Conservation (phyloP, 73 alveolate genomes). For the Uronychia binucleata region DNA sequence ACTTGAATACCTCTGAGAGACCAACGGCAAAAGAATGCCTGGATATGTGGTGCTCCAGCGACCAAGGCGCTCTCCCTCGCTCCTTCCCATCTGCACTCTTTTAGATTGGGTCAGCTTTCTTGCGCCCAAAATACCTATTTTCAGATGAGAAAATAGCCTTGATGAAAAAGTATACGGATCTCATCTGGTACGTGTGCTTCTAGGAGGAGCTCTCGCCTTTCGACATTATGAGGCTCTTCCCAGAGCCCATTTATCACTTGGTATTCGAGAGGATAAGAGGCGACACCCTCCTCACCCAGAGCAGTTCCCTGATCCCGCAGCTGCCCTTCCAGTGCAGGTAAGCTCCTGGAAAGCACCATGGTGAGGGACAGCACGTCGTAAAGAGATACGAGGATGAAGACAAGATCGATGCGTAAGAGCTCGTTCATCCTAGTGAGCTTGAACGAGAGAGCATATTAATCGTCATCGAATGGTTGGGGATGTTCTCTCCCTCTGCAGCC, state of each 20-base stretch:
- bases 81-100: slow-evolving; percentile 39
- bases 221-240: slow-evolving; percentile 12
- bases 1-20: slow-evolving; percentile 72
- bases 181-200: slow-evolving; percentile 48
- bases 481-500: slow-evolving; percentile 20
- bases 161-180: slow-evolving; percentile 41
- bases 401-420: too few species aligned
- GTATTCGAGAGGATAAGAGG: slow-evolving; percentile 46
- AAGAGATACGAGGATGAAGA: too few species aligned
- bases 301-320: too few species aligned
- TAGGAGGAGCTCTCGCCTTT: slow-evolving; percentile 32
- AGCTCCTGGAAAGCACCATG: too few species aligned
- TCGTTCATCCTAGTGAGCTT: neutral
- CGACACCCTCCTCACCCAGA: slow-evolving; percentile 26
- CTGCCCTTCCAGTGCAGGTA: too few species aligned
- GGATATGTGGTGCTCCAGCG: slow-evolving; percentile 22
- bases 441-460: slow-evolving; percentile 36
- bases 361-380: too few species aligned
- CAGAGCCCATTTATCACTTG: slow-evolving; percentile 45
- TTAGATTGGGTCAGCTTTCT: slow-evolving; percentile 43
- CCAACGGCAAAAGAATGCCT: slow-evolving; percentile 52
- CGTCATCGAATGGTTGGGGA: slow-evolving; percentile 49
- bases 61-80: slow-evolving; percentile 42
- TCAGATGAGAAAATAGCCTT: slow-evolving; percentile 45
- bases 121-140: slow-evolving; percentile 32